phyloP scores from a whole-genome alignment of 257 asterid genomes.

The Petrea volubilis region DNA sequence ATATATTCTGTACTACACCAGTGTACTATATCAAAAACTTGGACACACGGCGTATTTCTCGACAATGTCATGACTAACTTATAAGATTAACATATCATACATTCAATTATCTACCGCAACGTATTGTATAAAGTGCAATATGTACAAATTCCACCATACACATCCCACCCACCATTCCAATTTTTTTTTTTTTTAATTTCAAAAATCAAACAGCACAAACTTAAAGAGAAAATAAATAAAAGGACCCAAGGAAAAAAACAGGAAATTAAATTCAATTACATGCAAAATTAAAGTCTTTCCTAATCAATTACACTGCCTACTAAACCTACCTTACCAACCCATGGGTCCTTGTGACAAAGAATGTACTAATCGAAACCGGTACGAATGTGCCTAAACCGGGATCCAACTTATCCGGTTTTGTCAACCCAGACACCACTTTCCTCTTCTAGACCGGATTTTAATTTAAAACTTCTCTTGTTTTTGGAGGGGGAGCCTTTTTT shows the following conservation, averaged over 20 bases:
- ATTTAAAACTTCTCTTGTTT: not conserved
- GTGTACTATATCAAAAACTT: no score
- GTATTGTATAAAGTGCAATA: no score
- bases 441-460: not conserved
- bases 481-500: not conserved
- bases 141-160: no score
- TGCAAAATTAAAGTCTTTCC: conserved; percentile 41
- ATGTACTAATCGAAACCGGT: conserved; percentile 54
- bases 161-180: not conserved
- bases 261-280: conserved; percentile 24
- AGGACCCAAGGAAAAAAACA: not conserved
- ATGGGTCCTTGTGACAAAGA: conserved; percentile 47
- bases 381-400: conserved; percentile 19
- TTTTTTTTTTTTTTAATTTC: not conserved
- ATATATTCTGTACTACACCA: no score
- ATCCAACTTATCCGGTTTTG: conserved; percentile 21
- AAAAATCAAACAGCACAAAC: not conserved
- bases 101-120: no score
- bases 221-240: not conserved
- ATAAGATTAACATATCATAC: no score
- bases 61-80: no score
- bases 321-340: conserved; percentile 60
- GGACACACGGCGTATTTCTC: no score
- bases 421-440: not conserved
- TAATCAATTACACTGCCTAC: conserved; percentile 44